phyloP scores from a whole-genome alignment of 495 filamentous ascomycete species.

The Daldinia vernicosa region DNA sequence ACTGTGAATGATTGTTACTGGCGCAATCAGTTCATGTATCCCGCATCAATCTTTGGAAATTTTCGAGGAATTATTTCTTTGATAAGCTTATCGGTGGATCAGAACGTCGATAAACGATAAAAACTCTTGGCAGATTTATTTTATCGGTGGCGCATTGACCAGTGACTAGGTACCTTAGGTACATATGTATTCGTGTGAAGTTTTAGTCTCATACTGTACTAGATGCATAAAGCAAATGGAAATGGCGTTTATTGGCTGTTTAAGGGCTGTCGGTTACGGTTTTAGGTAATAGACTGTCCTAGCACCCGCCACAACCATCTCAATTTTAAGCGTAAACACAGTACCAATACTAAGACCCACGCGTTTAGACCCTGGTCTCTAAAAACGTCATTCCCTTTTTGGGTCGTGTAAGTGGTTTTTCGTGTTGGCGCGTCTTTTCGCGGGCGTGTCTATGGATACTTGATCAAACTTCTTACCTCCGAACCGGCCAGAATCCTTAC shows the following conservation, averaged over 20 bases:
- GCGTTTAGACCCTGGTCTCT: slow-evolving; percentile 1
- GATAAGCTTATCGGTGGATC: slow-evolving; percentile 36
- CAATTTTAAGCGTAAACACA: neutral
- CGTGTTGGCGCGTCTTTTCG: slow-evolving; percentile 47
- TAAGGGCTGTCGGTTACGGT: slow-evolving; percentile 15
- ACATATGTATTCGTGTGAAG: neutral
- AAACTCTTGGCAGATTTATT: slow-evolving; percentile 11
- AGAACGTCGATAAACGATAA: neutral
- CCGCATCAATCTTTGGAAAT: slow-evolving; percentile 30
- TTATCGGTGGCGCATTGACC: neutral
- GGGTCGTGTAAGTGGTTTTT: slow-evolving; percentile 42
- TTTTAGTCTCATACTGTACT: slow-evolving; percentile 9
- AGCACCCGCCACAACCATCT: slow-evolving; percentile 10
- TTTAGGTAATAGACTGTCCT: slow-evolving; percentile 10
- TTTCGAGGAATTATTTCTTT: slow-evolving; percentile 27
- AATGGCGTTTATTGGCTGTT: slow-evolving; percentile 18
- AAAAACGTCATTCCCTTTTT: slow-evolving; percentile 35
- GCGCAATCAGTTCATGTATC: slow-evolving; percentile 26
- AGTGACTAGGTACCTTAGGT: too few species aligned
- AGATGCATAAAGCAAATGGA: neutral
- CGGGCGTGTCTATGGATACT: slow-evolving; percentile 40
- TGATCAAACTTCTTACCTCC: slow-evolving; percentile 15
- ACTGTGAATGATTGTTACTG: neutral
- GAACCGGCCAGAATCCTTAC: slow-evolving; percentile 7
- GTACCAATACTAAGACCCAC: neutral